These are phyloP conservation scores for Colletotrichum sp. DNA, from an alignment of 2,329 filamentous ascomycete genomes.

Conservation along the genomic window DNA sequence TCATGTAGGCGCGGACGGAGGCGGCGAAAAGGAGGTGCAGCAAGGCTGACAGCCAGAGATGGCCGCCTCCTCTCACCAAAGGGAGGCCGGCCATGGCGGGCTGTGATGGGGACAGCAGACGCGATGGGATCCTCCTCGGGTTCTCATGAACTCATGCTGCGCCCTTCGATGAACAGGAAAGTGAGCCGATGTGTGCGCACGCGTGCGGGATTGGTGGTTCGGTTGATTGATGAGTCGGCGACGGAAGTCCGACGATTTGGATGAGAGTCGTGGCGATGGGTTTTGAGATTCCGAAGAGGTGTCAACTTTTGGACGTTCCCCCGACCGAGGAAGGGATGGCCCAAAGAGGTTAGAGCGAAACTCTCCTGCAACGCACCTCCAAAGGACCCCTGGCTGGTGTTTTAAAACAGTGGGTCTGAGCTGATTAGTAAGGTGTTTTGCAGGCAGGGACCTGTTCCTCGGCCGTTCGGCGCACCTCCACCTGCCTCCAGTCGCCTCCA, in stretches of 20 bases:
- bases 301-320: constrained; percentile 17
- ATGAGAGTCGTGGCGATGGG: background rate
- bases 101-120: background rate
- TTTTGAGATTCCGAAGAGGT: constrained; percentile 13
- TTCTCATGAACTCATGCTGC: constrained; percentile 18
- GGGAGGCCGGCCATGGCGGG: constrained; percentile 19
- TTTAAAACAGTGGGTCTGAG: background rate
- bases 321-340: background rate
- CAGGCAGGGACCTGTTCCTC: background rate
- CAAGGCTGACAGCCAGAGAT: constrained; percentile 10
- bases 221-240: background rate
- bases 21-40: constrained; percentile 28
- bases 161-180: background rate
- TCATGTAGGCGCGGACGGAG: constrained; percentile 34
- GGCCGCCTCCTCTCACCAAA: constrained; percentile 9
- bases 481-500: background rate
- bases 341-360: constrained; percentile 18
- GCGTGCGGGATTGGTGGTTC: background rate
- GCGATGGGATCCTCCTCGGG: background rate
- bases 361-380: constrained; percentile 12
- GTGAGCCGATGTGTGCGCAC: background rate
- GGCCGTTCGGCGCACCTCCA: background rate
- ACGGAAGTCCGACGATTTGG: background rate
- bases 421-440: background rate
- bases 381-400: background rate